Conservation (phyloP, 2,329 filamentous ascomycete genomes). For the Mycogone perniciosa region DNA sequence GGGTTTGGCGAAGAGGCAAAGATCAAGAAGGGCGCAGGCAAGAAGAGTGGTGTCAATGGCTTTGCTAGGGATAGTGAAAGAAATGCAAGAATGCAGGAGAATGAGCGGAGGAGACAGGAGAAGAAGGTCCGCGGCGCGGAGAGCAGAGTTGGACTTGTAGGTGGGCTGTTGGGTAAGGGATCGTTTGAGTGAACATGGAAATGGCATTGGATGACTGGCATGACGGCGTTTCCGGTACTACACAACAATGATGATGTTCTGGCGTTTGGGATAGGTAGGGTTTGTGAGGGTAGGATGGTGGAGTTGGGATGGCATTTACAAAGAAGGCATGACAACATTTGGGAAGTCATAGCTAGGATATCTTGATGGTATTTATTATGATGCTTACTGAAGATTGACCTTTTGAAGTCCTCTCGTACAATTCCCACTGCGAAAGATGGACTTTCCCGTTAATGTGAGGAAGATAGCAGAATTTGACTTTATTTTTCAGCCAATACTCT, state of each 20-base stretch:
- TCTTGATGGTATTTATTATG: too few relatives aligned
- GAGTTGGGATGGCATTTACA: too few relatives aligned
- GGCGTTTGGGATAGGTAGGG: not conserved
- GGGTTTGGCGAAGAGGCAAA: slow-evolving; percentile 45
- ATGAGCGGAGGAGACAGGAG: slow-evolving; percentile 51
- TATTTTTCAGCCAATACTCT: too few relatives aligned
- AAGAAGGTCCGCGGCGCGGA: slow-evolving; percentile 53
- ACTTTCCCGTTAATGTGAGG: too few relatives aligned
- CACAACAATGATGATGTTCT: not conserved
- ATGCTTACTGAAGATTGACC: too few relatives aligned
- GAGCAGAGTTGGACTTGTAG: slow-evolving; percentile 49
- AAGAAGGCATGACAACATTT: too few relatives aligned
- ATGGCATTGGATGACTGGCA: not conserved
- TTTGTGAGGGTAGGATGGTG: too few relatives aligned
- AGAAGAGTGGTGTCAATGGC: slow-evolving; percentile 54
- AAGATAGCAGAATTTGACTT: too few relatives aligned
- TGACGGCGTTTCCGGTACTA: not conserved
- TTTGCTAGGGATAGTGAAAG: slow-evolving; percentile 56
- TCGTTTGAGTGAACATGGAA: slow-evolving; percentile 27
- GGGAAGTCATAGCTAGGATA: too few relatives aligned
- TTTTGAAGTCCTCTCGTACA: too few relatives aligned
- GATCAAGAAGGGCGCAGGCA: slow-evolving; percentile 55
- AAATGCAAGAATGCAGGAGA: slow-evolving; percentile 47
- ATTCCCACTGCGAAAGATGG: too few relatives aligned
- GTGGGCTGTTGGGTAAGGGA: slow-evolving; percentile 52